These are phyloP conservation scores for Hypoxylon fuscum DNA, from an alignment of 495 filamentous ascomycete species.

Conservation along the genomic window DNA sequence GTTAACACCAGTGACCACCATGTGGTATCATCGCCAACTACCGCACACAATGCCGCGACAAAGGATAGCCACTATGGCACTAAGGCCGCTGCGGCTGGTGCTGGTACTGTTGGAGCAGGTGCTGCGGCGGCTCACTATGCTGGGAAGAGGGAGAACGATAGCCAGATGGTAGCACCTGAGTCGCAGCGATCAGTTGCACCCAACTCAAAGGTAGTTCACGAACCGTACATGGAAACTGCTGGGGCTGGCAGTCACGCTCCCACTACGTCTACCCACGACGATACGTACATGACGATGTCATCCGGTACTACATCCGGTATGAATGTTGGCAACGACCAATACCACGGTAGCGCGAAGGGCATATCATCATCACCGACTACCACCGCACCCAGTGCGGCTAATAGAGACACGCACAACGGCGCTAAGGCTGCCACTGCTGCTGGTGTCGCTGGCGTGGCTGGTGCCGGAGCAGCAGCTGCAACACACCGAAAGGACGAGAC, in stretches of 20 bases:
- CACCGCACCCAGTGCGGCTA: neutral
- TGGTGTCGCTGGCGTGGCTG: slow-evolving; percentile 17
- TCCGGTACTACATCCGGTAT: slow-evolving; percentile 43
- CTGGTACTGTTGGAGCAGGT: slow-evolving; percentile 10
- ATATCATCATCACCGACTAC: neutral
- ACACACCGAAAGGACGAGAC: slow-evolving; percentile 5
- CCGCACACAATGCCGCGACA: neutral
- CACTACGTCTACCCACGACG: neutral
- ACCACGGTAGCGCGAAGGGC: neutral
- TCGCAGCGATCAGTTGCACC: neutral
- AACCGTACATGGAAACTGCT: neutral
- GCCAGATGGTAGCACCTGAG: neutral
- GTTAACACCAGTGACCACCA: slow-evolving; percentile 16
- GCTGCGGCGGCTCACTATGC: slow-evolving; percentile 7
- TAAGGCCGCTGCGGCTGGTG: slow-evolving; percentile 15
- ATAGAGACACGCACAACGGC: slow-evolving; percentile 7
- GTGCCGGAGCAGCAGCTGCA: slow-evolving; percentile 9
- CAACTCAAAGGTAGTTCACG: neutral
- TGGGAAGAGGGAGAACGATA: slow-evolving; percentile 1
- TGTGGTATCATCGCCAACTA: neutral
- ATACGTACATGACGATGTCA: slow-evolving; percentile 31
- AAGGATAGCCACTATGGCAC: slow-evolving; percentile 16
- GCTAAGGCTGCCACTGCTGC: slow-evolving; percentile 18
- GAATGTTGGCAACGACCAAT: slow-evolving; percentile 13
- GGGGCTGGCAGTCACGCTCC: neutral